phyloP scores from a whole-genome alignment of 768 basidiomycete species.

The Boletus rex-veris region DNA sequence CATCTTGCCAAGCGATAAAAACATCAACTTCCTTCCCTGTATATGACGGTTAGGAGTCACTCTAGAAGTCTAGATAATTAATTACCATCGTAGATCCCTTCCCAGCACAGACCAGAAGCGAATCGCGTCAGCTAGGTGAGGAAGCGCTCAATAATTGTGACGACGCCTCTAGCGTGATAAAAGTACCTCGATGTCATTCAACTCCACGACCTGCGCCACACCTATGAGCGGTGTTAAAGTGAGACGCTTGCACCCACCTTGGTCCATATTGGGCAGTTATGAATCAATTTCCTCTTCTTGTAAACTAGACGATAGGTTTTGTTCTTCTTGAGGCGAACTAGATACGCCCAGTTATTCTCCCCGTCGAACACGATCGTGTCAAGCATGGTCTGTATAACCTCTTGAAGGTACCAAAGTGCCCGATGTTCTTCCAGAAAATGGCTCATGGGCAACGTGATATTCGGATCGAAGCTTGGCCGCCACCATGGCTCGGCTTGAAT shows the following conservation, averaged over 20 bases:
- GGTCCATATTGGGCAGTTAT: constrained; percentile 28
- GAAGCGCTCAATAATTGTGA: not conserved
- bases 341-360: constrained; percentile 34
- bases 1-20: constrained; percentile 25
- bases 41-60: not conserved
- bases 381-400: constrained; percentile 34
- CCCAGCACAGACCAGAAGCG: constrained; percentile 19
- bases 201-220: constrained; percentile 25
- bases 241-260: constrained; percentile 16
- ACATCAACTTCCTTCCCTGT: constrained; percentile 29
- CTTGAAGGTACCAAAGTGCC: constrained; percentile 24
- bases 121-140: constrained; percentile 26
- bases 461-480: constrained; percentile 9
- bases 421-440: constrained; percentile 16
- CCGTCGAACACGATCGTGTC: constrained; percentile 29
- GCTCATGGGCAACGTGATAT: not conserved
- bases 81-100: constrained; percentile 29
- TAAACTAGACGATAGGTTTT: constrained; percentile 27
- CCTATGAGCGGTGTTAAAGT: constrained; percentile 1
- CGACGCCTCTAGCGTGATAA: not conserved
- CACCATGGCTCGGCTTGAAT: constrained; percentile 32
- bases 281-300: constrained; percentile 19
- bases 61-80: not conserved
- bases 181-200: constrained; percentile 31
- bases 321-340: constrained; percentile 32